Evolutionary conservation across 2,329 filamentous ascomycete species (phyloP).

Genomic region (Aspergillus sp.): DNA sequence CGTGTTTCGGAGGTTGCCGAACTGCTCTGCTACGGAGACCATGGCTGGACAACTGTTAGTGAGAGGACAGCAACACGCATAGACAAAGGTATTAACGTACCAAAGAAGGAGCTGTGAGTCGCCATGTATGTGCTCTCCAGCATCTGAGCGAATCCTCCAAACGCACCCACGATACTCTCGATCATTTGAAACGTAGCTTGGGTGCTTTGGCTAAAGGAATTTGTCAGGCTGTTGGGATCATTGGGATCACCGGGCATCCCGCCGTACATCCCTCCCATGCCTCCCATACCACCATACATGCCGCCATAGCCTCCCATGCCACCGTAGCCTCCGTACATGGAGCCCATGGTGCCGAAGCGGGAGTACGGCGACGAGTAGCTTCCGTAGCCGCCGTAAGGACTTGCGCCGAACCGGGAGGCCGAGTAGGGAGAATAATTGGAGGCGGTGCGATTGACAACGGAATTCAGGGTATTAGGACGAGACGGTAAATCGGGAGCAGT

Average conservation of each 20-base stretch:
- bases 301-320: slow-evolving; percentile 49
- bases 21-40: slow-evolving; percentile 97
- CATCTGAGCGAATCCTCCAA: slow-evolving; percentile 98
- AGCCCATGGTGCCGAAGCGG: slow-evolving; percentile 52
- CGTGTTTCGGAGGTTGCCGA: slow-evolving; percentile 88
- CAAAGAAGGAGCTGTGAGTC: slow-evolving; percentile 97
- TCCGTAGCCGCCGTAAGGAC: slow-evolving; percentile 53
- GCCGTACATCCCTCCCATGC: slow-evolving; percentile 52
- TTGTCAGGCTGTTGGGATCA: slow-evolving; percentile 91
- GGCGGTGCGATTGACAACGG: slow-evolving; percentile 84
- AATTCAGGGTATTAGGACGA: slow-evolving; percentile 74
- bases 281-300: slow-evolving; percentile 51
- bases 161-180: slow-evolving; percentile 93
- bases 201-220: slow-evolving; percentile 91
- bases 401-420: slow-evolving; percentile 58
- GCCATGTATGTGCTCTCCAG: slow-evolving; percentile 99
- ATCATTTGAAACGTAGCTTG: slow-evolving; percentile 98
- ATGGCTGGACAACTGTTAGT: slow-evolving; percentile 64
- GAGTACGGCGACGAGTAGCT: slow-evolving; percentile 60
- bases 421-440: slow-evolving; percentile 73
- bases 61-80: background rate
- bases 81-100: slow-evolving; percentile 56
- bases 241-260: slow-evolving; percentile 68
- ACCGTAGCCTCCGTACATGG: slow-evolving; percentile 36
- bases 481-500: slow-evolving; percentile 73